Evolutionary conservation across 176 grass and related monocot species (phyloP).

Genomic region (Eragrostis curvula): DNA sequence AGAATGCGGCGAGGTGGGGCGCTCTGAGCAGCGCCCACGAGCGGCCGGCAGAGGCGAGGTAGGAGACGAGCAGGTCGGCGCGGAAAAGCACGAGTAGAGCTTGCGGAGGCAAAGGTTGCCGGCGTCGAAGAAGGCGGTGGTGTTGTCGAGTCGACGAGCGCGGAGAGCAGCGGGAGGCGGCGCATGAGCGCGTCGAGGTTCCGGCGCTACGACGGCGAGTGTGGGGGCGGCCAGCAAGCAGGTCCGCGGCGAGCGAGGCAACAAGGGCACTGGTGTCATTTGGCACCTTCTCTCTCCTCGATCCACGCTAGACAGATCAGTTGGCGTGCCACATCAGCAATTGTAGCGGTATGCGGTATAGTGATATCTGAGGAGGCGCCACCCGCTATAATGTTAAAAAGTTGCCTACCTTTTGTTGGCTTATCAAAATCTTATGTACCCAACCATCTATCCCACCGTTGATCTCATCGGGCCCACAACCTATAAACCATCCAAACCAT

Average conservation of each 20-base stretch:
- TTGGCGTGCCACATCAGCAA: too few relatives aligned
- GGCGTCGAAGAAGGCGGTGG: slow-evolving; percentile 50
- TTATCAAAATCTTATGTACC: too few relatives aligned
- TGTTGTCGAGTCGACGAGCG: slow-evolving; percentile 59
- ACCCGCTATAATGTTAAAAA: too few relatives aligned
- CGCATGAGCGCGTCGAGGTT: slow-evolving; percentile 51
- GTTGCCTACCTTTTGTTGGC: too few relatives aligned
- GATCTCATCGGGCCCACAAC: too few relatives aligned
- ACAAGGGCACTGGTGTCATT: too few relatives aligned
- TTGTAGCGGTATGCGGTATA: too few relatives aligned
- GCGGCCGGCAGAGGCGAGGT: slow-evolving; percentile 67
- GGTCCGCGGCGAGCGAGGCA: slow-evolving; percentile 41
- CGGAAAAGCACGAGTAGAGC: slow-evolving; percentile 91
- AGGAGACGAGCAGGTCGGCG: slow-evolving; percentile 75
- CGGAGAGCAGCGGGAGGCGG: slow-evolving; percentile 44
- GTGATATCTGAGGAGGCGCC: too few relatives aligned
- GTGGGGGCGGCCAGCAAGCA: slow-evolving; percentile 28
- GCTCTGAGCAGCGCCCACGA: slow-evolving; percentile 71
- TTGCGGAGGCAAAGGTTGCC: slow-evolving; percentile 84
- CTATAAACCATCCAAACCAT: too few relatives aligned
- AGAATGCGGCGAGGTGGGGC: slow-evolving; percentile 62
- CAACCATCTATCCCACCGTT: too few relatives aligned
- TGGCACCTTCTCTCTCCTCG: too few relatives aligned
- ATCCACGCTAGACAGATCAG: too few relatives aligned
- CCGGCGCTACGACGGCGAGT: slow-evolving; percentile 52